A percentile compares a stretch with the other conserved stretches of the same genome.
phyloP scores from a whole-genome alignment of 108 stramenopile species.

The Conticribra weissflogii region DNA sequence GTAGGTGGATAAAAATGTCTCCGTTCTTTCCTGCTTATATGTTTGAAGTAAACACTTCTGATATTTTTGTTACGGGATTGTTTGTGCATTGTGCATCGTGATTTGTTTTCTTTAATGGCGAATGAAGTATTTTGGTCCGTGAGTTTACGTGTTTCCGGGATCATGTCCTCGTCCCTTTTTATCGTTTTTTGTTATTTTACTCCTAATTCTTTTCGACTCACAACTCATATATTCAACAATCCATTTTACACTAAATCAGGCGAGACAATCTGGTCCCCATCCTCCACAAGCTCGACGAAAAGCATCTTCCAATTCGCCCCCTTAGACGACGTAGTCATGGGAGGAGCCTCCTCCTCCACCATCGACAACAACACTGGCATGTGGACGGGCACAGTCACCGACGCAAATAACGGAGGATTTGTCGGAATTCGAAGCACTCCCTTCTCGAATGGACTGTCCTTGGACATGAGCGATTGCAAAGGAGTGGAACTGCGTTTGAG shows the following conservation, averaged over 20 bases:
- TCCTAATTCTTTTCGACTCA: neutral
- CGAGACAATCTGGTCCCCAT: slow-evolving; percentile 59
- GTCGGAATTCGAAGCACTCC: slow-evolving; percentile 82
- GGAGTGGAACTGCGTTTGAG: slow-evolving; percentile 61
- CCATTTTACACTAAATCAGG: slow-evolving; percentile 33
- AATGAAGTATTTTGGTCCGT: too few species aligned
- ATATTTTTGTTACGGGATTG: neutral
- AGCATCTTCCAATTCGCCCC: slow-evolving; percentile 68
- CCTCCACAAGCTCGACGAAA: slow-evolving; percentile 5
- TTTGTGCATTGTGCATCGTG: too few species aligned
- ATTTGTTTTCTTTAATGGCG: too few species aligned
- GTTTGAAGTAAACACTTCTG: neutral
- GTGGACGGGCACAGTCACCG: slow-evolving; percentile 80
- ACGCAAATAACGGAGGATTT: slow-evolving; percentile 87
- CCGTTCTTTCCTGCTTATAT: slow-evolving; percentile 3
- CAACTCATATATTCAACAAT: neutral
- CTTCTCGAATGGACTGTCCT: slow-evolving; percentile 35
- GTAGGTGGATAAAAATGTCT: too few species aligned
- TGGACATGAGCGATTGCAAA: slow-evolving; percentile 66
- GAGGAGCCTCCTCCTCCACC: slow-evolving; percentile 73
- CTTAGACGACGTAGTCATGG: slow-evolving; percentile 88
- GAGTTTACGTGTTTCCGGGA: too few species aligned
- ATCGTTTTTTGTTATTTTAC: too few species aligned
- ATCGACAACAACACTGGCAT: slow-evolving; percentile 65
- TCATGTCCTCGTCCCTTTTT: too few species aligned